Base-by-base conservation (phyloP, 106 monocot species). In the Dioscorea zingiberensis region DNA sequence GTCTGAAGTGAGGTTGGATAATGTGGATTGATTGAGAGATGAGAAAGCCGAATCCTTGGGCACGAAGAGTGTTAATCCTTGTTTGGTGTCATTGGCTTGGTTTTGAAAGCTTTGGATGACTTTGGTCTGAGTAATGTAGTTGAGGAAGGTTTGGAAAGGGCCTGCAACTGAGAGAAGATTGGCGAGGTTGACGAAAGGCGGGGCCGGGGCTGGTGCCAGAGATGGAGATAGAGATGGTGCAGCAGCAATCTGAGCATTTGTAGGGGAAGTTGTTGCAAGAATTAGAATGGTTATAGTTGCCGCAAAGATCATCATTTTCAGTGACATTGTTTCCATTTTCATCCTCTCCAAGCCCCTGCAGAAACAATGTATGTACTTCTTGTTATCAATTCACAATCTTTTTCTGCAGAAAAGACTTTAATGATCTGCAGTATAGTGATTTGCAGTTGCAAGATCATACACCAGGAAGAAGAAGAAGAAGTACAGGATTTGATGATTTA, bases 31-130 rank as follows among this genome's bases (percentile, higher is more conserved):
- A 58, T 85, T 83, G 26, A 88, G 81, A 2, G 73, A 60, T 2
- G 85, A 68, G 83, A 92, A 92, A 21, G 97, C 88, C 0, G 80
- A 74, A 77, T 97, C 81, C 17, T 71, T 86, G 23, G 97, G 97
- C 32, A 77, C 97, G 28, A 97, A 97, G 78, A 97, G 70, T 60
- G 97, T 97, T 68, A 97, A 66, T 27, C 97, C 97, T 54, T 85
- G 77, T 0, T 88, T 59, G 5, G 83, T 85, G 77, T 86, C 68
- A 77, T 97, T 92, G 46, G 88, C 97, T 67, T 92, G 91, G 77
- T 77, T 84, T 66, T 97, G 97, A 77, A 92, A 88, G 30, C 81
- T 88, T 8, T 85, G 54, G 15, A 89, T 85, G 71, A 88, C 85
- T 32, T 86, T 32, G 44, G 97, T 92, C 69, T 88, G 78, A 17